Conservation (phyloP, 176 grass and related monocot species). For the Calamus simplicifolius region DNA sequence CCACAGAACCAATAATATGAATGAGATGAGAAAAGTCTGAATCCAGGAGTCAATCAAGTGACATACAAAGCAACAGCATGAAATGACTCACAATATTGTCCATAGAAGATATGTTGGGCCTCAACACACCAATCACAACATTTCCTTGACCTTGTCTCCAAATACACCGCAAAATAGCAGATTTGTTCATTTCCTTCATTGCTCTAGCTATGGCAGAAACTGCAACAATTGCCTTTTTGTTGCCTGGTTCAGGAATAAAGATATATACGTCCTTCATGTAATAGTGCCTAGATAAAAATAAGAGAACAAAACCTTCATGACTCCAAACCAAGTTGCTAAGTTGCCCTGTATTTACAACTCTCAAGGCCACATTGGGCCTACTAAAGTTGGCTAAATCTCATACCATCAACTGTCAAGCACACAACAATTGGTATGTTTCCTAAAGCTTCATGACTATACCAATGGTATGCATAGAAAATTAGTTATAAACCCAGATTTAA, state of each 20-base stretch:
- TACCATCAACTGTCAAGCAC: no score
- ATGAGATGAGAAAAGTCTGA: no score
- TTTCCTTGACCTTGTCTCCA: constrained; percentile 80
- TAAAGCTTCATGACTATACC: no score
- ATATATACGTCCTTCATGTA: constrained; percentile 87
- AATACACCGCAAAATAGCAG: constrained; percentile 69
- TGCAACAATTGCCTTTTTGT: constrained; percentile 50
- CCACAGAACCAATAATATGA: not conserved
- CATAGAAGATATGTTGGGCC: constrained; percentile 75
- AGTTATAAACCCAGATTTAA: no score
- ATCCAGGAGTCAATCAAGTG: no score
- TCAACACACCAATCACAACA: constrained; percentile 74
- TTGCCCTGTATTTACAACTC: not conserved
- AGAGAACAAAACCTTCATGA: constrained; percentile 2
- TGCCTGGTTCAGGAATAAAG: constrained; percentile 87
- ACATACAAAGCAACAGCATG: not conserved
- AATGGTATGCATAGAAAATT: no score
- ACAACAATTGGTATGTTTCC: no score
- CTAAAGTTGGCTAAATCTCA: no score
- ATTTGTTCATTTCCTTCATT: constrained; percentile 76
- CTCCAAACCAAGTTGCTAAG: constrained; percentile 3
- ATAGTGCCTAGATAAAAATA: constrained; percentile 42
- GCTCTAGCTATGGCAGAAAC: constrained; percentile 74
- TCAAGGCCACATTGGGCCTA: no score
- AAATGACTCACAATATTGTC: constrained; percentile 57